Evolutionary conservation across 2,329 filamentous ascomycete species (phyloP), one percentile per base, ranked within the genome.

Genomic region (Microdochium trichocladiopsis): DNA sequence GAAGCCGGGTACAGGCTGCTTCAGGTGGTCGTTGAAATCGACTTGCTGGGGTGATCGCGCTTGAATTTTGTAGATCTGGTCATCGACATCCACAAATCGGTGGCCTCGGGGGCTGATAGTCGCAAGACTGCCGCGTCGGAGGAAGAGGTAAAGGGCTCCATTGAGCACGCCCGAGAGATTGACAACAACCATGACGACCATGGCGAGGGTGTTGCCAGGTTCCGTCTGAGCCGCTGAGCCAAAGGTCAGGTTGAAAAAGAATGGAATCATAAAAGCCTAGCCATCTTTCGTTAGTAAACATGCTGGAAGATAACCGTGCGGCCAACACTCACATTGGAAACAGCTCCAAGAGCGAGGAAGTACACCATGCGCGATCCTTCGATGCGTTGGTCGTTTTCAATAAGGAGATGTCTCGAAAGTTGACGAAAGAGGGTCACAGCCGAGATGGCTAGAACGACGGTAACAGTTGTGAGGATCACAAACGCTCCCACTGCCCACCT

Each of bases 331-430:
- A 87, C 84, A 63, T 77, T 81, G 51, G 76, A 82, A 49, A 79
- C 65, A 51, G 82, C 69, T 16, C 75, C 80, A 50, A 86, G 64
- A 2, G 76, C 66, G 56, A 87, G 70, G 62, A 85, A 88, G 63
- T 86, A 88, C 11, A 86, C 80, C 82, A 88, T 87, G 54, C 82
- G 75, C 6, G 84, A 87, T 3, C 85, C 84, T 31, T 80, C 74
- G 53, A 83, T 76, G 48, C 85, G 73, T 64, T 88, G 82, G 16
- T 76, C 72, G 21, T 76, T 70, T 37, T 83, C 80, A 50, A 87
- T 74, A 16, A 73, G 71, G 14, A 74, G 68, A 53, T 75, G 77
- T 31, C 74, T 75, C 57, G 76, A 77, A 23, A 89, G 69, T 55
- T 78, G 79, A 37, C 78, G 63, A 61, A 80, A 84, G 49, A 87